phyloP scores from a whole-genome alignment of 257 asterid genomes.

The Scutellaria barbata region DNA sequence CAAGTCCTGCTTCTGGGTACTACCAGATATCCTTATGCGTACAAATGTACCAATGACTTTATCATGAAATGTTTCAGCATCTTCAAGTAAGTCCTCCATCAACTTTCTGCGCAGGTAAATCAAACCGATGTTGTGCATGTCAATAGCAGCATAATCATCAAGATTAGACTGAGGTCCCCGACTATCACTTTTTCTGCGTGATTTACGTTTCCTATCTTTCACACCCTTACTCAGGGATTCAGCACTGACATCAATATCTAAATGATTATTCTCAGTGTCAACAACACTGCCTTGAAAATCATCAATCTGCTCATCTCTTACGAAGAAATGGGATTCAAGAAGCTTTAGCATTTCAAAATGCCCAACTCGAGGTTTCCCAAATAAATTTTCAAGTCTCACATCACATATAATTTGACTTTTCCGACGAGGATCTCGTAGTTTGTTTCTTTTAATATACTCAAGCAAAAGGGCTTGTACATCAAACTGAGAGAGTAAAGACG shows the following conservation, averaged over 20 bases:
- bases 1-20: conserved; percentile 87
- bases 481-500: conserved; percentile 73
- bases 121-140: conserved; percentile 86
- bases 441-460: conserved; percentile 83
- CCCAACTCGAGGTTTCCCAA: conserved; percentile 94
- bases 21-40: conserved; percentile 90
- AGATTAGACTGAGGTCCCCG: conserved; percentile 84
- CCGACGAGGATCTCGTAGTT: conserved; percentile 92
- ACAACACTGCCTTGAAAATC: conserved; percentile 90
- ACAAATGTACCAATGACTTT: conserved; percentile 90
- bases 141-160: conserved; percentile 95
- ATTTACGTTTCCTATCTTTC: conserved; percentile 78
- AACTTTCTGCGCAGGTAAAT: conserved; percentile 88
- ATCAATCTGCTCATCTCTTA: conserved; percentile 80
- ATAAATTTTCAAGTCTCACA: conserved; percentile 75
- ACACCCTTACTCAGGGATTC: conserved; percentile 56
- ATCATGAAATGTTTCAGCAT: conserved; percentile 66
- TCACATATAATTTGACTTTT: conserved; percentile 95
- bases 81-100: conserved; percentile 97
- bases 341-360: conserved; percentile 99
- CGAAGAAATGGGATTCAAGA: conserved; percentile 87
- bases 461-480: conserved; percentile 96
- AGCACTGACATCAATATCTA: conserved; percentile 64
- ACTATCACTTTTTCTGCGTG: conserved; percentile 64
- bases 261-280: conserved; percentile 77